phyloP scores from a whole-genome alignment of 352 stramenopile genomes.

The Globisporangium cystogenes region DNA sequence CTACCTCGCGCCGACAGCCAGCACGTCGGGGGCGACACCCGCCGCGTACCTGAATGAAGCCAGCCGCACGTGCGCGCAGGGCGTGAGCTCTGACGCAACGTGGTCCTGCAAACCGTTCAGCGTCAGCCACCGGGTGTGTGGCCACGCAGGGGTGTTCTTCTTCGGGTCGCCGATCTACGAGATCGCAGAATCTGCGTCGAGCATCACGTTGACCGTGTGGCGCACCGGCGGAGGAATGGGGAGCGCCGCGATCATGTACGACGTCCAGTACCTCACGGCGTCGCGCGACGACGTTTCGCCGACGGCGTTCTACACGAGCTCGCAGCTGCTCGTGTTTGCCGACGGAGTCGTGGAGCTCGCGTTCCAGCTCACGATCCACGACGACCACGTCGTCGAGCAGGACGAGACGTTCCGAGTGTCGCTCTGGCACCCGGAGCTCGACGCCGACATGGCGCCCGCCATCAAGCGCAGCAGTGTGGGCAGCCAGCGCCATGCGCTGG shows the following conservation, averaged over 20 bases:
- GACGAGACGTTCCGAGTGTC: conserved; percentile 67
- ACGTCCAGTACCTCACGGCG: conserved; percentile 80
- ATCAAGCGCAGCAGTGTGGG: conserved; percentile 26
- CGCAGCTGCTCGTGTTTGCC: conserved; percentile 71
- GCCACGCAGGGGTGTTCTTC: conserved; percentile 84
- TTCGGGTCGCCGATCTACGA: conserved; percentile 87
- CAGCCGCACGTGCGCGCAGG: conserved; percentile 57
- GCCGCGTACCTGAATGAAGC: conserved; percentile 41
- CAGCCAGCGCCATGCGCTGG: conserved; percentile 51
- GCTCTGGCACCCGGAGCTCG: conserved; percentile 26
- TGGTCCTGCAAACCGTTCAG: conserved; percentile 53
- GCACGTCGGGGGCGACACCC: not conserved
- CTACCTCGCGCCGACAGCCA: conserved; percentile 21
- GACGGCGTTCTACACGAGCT: conserved; percentile 86
- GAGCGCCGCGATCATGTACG: conserved; percentile 65
- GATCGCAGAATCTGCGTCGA: conserved; percentile 60
- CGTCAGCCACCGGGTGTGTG: conserved; percentile 87
- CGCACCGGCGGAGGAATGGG: conserved; percentile 87
- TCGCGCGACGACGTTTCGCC: conserved; percentile 69
- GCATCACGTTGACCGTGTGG: conserved; percentile 78
- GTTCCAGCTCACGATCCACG: conserved; percentile 91
- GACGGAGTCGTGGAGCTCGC: conserved; percentile 77
- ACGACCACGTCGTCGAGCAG: conserved; percentile 72
- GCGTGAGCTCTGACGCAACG: conserved; percentile 35
- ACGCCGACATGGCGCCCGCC: conserved; percentile 2